Conservation (phyloP, 768 basidiomycete genomes). For the Strobilomyces dryophilus region DNA sequence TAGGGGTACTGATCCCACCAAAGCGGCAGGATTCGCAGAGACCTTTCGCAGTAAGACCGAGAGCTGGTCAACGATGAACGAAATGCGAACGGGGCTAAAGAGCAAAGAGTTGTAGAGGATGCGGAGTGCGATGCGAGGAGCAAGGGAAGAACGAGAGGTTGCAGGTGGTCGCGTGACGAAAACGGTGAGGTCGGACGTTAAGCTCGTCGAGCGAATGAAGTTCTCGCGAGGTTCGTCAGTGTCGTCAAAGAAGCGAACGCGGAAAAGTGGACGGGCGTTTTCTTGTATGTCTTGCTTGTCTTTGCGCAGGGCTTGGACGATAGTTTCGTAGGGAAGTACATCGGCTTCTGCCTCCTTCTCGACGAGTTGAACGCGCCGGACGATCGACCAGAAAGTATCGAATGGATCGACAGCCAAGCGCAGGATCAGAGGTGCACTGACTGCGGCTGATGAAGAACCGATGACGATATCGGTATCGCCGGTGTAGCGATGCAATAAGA, state of each 20-base stretch:
- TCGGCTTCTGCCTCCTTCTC: constrained; percentile 82
- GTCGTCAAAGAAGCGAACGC: constrained; percentile 96
- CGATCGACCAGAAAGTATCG: constrained; percentile 87
- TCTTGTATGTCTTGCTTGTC: constrained; percentile 58
- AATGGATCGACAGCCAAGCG: constrained; percentile 77
- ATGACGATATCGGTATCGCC: constrained; percentile 93
- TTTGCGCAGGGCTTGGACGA: constrained; percentile 65
- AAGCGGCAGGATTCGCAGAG: constrained; percentile 58
- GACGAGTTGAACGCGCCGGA: constrained; percentile 78
- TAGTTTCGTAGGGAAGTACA: constrained; percentile 72
- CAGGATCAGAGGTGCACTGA: constrained; percentile 77
- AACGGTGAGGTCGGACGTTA: constrained; percentile 90
- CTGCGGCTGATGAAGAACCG: constrained; percentile 76
- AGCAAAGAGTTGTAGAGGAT: constrained; percentile 93
- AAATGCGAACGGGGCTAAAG: constrained; percentile 76
- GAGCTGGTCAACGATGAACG: constrained; percentile 81
- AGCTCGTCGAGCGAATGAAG: constrained; percentile 74
- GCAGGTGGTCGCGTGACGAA: constrained; percentile 75
- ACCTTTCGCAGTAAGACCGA: constrained; percentile 71
- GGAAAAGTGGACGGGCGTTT: constrained; percentile 63
- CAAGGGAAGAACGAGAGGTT: constrained; percentile 64
- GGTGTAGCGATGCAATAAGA: constrained; percentile 90
- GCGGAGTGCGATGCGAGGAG: constrained; percentile 73
- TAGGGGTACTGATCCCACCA: constrained; percentile 77
- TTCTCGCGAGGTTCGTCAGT: constrained; percentile 69